phyloP scores from a whole-genome alignment of 2,329 filamentous ascomycete species.

The Aspergillus sp. region DNA sequence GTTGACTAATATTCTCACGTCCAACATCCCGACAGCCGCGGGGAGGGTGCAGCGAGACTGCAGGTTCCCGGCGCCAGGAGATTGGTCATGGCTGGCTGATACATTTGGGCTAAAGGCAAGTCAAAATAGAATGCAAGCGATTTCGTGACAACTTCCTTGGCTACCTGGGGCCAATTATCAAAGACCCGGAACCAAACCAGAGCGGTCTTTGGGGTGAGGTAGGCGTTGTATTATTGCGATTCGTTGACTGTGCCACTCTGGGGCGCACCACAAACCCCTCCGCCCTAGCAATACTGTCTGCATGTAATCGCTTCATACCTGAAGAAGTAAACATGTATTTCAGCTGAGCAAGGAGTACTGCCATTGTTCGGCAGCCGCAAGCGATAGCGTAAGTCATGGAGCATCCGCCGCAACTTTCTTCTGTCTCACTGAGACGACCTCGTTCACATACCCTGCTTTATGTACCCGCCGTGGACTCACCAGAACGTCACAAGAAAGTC shows the following conservation, averaged over 20 bases:
- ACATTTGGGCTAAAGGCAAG: not conserved
- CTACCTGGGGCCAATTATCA: not conserved
- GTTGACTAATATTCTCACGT: not conserved
- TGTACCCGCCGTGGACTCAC: constrained; percentile 15
- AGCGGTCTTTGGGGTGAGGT: constrained; percentile 2
- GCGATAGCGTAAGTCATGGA: not conserved
- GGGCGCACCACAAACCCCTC: constrained; percentile 22
- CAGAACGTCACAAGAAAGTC: constrained; percentile 16
- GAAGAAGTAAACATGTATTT: constrained; percentile 13
- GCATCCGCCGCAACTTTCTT: constrained; percentile 4
- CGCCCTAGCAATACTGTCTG: constrained; percentile 15
- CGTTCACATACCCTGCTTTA: constrained; percentile 9
- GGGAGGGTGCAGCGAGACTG: not conserved
- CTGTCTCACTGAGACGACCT: constrained; percentile 6
- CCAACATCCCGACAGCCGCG: not conserved
- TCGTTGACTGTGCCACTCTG: constrained; percentile 20
- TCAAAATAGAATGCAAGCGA: not conserved
- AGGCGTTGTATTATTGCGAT: constrained; percentile 13
- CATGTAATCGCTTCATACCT: constrained; percentile 14
- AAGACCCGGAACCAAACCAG: not conserved
- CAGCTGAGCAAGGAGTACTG: not conserved
- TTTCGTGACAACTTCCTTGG: not conserved
- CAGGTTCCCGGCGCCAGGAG: not conserved
- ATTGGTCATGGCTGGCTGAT: not conserved
- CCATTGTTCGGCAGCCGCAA: not conserved